phyloP scores from a whole-genome alignment of 2,329 filamentous ascomycete genomes.

The Aspergillus novofumigatus region DNA sequence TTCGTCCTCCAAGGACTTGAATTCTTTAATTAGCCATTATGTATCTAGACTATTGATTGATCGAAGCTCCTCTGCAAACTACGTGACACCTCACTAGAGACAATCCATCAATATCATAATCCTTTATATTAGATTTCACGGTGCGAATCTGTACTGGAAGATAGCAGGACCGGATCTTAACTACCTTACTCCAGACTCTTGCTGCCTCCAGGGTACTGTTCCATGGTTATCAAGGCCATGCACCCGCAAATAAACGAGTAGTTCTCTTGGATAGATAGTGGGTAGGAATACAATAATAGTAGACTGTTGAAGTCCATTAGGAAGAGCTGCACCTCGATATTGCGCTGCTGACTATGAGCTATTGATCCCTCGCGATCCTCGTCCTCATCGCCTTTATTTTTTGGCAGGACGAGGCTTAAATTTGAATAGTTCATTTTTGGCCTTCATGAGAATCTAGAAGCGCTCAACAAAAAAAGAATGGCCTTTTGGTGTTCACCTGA shows the following conservation, averaged over 20 bases:
- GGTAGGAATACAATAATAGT: not conserved
- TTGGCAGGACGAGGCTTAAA: not conserved
- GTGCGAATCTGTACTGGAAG: not conserved
- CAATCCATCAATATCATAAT: not conserved
- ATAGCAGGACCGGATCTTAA: not conserved
- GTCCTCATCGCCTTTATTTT: not conserved
- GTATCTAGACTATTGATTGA: not conserved
- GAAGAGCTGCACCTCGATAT: not conserved
- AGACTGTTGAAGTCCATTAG: not conserved
- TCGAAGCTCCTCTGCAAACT: constrained; percentile 1
- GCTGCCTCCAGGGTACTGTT: not conserved
- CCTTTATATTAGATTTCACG: not conserved
- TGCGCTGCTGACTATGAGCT: not conserved
- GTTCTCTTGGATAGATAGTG: not conserved
- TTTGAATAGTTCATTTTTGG: not conserved
- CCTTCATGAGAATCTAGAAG: not conserved
- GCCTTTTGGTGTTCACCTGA: not conserved
- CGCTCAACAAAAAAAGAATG: not conserved
- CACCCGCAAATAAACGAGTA: not conserved
- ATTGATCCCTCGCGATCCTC: not conserved
- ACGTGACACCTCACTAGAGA: not conserved
- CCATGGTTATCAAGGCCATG: not conserved
- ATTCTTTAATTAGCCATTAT: no score
- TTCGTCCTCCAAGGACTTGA: not conserved
- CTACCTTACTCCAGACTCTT: not conserved